A percentile compares a stretch with the other conserved stretches of the same genome.
phyloP scores from a whole-genome alignment of 1,139 yeast species.

The Pneumocystis canis region DNA sequence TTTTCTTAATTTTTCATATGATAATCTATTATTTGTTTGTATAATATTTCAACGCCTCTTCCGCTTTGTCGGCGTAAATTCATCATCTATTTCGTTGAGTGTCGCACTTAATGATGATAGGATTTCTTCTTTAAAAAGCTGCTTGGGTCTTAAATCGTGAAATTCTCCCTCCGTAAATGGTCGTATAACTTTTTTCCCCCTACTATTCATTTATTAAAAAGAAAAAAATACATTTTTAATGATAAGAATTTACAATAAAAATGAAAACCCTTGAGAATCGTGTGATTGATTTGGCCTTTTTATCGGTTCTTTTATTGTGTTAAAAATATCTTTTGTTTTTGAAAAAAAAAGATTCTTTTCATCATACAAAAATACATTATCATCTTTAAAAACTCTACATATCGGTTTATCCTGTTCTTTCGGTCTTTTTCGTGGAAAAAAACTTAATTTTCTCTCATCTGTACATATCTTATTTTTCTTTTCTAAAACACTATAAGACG shows the following conservation, averaged over 20 bases:
- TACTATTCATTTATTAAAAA: not conserved
- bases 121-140: not conserved
- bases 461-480: not conserved
- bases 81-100: not conserved
- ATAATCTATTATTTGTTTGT: not conserved
- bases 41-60: not conserved
- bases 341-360: not conserved
- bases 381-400: not conserved
- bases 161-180: not conserved
- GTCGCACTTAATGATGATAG: not conserved
- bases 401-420: not conserved
- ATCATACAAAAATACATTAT: not conserved
- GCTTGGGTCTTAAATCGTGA: not conserved
- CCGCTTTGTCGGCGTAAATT: not conserved
- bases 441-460: not conserved
- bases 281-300: not conserved
- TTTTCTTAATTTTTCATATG: too few relatives aligned
- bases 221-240: not conserved
- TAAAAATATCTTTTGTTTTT: not conserved
- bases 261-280: not conserved
- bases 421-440: not conserved
- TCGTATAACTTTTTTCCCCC: not conserved
- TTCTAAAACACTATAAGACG: not conserved
- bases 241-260: not conserved
- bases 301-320: not conserved